phyloP scores from a whole-genome alignment of 1,284 basidiomycete species.

The Sporisorium reilianum region DNA sequence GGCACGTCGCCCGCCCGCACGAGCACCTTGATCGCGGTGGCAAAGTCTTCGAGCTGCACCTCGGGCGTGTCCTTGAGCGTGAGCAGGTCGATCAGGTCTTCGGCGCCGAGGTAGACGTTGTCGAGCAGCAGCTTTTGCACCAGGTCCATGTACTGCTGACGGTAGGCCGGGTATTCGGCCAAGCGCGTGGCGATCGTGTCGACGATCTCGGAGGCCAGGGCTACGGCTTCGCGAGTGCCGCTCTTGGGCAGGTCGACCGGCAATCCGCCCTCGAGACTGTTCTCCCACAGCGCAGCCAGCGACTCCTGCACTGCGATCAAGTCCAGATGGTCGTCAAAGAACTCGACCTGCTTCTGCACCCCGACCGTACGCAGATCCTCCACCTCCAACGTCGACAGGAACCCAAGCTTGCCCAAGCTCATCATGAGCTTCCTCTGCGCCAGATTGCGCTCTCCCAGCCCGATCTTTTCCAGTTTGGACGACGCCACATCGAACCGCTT shows the following conservation, averaged over 20 bases:
- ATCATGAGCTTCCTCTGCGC: slow-evolving; percentile 78
- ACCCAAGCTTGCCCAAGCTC: slow-evolving; percentile 88
- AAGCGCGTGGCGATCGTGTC: slow-evolving; percentile 34
- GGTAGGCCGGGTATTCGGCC: slow-evolving; percentile 42
- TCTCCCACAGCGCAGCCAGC: slow-evolving; percentile 61
- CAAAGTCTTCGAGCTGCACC: slow-evolving; percentile 70
- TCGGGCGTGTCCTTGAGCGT: slow-evolving; percentile 71
- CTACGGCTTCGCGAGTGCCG: slow-evolving; percentile 11
- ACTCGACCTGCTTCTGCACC: slow-evolving; percentile 67
- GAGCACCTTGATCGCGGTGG: slow-evolving; percentile 71
- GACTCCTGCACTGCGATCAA: slow-evolving; percentile 73
- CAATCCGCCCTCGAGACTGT: slow-evolving; percentile 32
- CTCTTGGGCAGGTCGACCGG: slow-evolving; percentile 6
- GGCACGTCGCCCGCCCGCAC: slow-evolving; percentile 69
- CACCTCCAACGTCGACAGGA: slow-evolving; percentile 74
- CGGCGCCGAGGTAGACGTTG: slow-evolving; percentile 70
- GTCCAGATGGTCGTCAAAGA: slow-evolving; percentile 73
- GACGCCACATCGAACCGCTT: slow-evolving; percentile 78
- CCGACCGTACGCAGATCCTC: slow-evolving; percentile 39
- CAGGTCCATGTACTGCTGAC: slow-evolving; percentile 56
- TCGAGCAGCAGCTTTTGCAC: slow-evolving; percentile 64
- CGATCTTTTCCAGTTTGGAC: slow-evolving; percentile 74
- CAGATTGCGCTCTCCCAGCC: slow-evolving; percentile 73
- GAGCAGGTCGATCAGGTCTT: slow-evolving; percentile 73
- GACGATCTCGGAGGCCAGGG: slow-evolving; percentile 32